Percentiles rank a stretch among this genome's conserved stretches.
phyloP scores from a whole-genome alignment of 306 rosid species.

The Ceratonia siliqua region DNA sequence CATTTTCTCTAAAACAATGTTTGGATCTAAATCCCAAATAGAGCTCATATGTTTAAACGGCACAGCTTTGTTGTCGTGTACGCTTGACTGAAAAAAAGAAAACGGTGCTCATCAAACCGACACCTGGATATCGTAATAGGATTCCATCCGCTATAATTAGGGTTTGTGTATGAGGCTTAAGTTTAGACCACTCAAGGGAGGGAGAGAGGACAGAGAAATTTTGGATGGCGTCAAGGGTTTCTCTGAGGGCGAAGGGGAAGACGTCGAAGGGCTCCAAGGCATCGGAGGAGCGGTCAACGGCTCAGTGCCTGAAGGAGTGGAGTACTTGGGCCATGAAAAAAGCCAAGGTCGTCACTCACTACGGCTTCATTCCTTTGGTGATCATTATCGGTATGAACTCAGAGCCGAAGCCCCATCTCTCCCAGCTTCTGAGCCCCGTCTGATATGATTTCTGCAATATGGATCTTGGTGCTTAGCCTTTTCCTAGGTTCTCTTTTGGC shows the following conservation, averaged over 20 bases:
- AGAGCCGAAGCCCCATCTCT: constrained; percentile 83
- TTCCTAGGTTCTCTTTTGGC: neutral
- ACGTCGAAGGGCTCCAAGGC: constrained; percentile 58
- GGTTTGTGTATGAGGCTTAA: too few species aligned
- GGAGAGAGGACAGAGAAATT: neutral
- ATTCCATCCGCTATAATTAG: too few species aligned
- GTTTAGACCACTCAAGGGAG: too few species aligned
- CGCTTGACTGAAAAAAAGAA: too few species aligned
- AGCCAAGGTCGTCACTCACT: constrained; percentile 82
- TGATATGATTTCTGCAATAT: constrained; percentile 35
- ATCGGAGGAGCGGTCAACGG: constrained; percentile 44
- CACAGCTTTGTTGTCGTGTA: too few species aligned
- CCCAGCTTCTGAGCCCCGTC: constrained; percentile 95
- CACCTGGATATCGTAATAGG: too few species aligned
- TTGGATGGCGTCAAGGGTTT: constrained; percentile 75
- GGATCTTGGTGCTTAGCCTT: neutral
- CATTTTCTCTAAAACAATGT: too few species aligned
- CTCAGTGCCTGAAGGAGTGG: constrained; percentile 73
- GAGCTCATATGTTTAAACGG: too few species aligned
- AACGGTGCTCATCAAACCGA: too few species aligned
- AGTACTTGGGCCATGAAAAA: constrained; percentile 74
- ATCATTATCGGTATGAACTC: constrained; percentile 95
- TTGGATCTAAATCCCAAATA: too few species aligned
- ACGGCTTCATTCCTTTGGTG: constrained; percentile 89
- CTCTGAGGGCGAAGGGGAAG: constrained; percentile 79